Conservation (phyloP, 192 early-diverging fungal genomes). For the Coemansia sp. region DNA sequence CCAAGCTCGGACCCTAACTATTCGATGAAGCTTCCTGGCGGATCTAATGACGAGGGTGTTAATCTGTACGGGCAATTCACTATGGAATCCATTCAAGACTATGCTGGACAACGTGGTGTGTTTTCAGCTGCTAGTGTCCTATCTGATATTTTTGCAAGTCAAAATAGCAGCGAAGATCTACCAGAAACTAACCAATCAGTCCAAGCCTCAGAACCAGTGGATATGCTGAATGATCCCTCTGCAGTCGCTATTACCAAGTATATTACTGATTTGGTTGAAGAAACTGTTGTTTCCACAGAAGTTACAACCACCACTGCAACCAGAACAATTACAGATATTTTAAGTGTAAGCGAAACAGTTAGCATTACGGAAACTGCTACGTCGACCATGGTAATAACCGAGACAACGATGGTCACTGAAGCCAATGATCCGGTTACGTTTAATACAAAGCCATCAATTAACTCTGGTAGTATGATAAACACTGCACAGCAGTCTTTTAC, state of each 20-base stretch:
- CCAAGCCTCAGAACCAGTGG: neutral
- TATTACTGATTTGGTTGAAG: neutral
- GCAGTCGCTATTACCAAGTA: constrained; percentile 2
- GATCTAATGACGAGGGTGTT: constrained; percentile 1
- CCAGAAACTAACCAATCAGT: neutral
- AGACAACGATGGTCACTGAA: neutral
- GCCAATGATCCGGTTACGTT: no score
- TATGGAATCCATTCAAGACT: neutral
- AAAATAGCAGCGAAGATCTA: neutral
- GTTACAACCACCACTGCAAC: constrained; percentile 1
- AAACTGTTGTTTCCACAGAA: constrained; percentile 8
- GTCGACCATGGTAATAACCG: neutral
- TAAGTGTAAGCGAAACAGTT: constrained; percentile 6
- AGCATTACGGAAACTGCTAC: neutral
- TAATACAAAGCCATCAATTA: no score
- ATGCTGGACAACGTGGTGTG: neutral
- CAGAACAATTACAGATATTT: constrained; percentile 4
- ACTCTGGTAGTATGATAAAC: neutral
- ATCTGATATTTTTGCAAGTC: no score
- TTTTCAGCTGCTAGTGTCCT: neutral
- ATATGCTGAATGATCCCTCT: neutral
- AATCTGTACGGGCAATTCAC: neutral
- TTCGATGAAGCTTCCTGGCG: constrained; percentile 4
- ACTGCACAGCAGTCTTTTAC: constrained; percentile 2
- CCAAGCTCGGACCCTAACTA: neutral